Evolutionary conservation across 352 stramenopile species (phyloP).

Genomic region (Pythium volutum): DNA sequence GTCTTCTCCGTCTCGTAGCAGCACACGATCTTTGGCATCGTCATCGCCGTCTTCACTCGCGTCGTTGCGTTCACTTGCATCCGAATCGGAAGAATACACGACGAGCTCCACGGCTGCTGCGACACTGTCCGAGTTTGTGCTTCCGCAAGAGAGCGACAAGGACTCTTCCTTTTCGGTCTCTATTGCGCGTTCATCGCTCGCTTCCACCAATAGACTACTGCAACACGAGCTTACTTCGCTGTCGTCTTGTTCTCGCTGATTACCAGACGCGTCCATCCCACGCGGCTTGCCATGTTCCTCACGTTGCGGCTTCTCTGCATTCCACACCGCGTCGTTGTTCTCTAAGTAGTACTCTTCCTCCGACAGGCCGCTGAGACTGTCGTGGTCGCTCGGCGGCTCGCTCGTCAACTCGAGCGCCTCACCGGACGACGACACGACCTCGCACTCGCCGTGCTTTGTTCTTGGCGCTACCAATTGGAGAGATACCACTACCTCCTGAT

Average conservation of each 20-base stretch:
- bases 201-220: constrained; percentile 2
- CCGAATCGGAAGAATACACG: not conserved
- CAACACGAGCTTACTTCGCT: not conserved
- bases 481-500: not conserved
- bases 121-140: not conserved
- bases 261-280: not conserved
- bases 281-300: not conserved
- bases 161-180: constrained; percentile 1
- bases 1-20: not conserved
- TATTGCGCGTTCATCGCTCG: not conserved
- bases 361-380: not conserved
- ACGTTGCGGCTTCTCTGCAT: not conserved
- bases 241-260: constrained; percentile 3
- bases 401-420: not conserved
- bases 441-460: not conserved
- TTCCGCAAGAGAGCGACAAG: constrained; percentile 7
- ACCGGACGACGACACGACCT: constrained; percentile 1
- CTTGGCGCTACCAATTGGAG: too few relatives aligned
- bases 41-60: not conserved
- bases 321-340: too few relatives aligned
- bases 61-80: not conserved
- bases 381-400: not conserved
- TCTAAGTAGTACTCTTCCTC: not conserved
- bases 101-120: not conserved
- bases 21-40: not conserved